Conservation (phyloP, 2,329 filamentous ascomycete species). For the Ophiosphaerella korrae region DNA sequence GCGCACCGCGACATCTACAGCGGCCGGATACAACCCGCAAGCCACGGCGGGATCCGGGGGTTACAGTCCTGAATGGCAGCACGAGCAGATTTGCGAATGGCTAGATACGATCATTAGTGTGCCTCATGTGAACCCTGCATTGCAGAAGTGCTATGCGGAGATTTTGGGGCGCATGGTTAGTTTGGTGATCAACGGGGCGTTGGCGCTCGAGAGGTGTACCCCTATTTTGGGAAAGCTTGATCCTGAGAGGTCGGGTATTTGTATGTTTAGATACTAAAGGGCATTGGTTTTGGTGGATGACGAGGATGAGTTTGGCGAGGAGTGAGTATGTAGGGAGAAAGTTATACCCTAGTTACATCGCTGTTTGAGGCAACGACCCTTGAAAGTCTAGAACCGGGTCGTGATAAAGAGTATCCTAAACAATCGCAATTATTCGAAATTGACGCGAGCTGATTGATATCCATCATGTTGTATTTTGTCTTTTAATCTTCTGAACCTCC, state of each 20-base stretch:
- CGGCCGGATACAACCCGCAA: constrained; percentile 6
- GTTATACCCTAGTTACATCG: too few species aligned
- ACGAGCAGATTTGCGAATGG: constrained; percentile 44
- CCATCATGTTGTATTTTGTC: too few species aligned
- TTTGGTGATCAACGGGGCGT: constrained; percentile 46
- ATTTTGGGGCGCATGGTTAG: constrained; percentile 41
- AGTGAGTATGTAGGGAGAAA: too few species aligned
- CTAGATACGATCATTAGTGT: constrained; percentile 37
- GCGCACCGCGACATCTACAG: constrained; percentile 13
- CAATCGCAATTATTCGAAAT: too few species aligned
- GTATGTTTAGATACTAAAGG: constrained; percentile 45
- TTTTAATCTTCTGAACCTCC: too few species aligned
- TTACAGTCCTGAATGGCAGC: constrained; percentile 35
- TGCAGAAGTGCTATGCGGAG: constrained; percentile 38
- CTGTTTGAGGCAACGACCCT: too few species aligned
- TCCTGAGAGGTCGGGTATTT: constrained; percentile 44
- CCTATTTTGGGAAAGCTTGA: constrained; percentile 41
- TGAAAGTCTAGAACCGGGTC: too few species aligned
- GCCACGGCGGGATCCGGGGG: constrained; percentile 8
- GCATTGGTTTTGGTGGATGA: neutral
- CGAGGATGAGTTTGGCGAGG: too few species aligned
- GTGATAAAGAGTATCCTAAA: too few species aligned
- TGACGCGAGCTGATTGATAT: too few species aligned
- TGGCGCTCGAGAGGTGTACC: constrained; percentile 34
- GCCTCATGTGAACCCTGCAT: constrained; percentile 25